Conservation (phyloP, 78 protist genomes). For the Chrysochromulina parva region DNA sequence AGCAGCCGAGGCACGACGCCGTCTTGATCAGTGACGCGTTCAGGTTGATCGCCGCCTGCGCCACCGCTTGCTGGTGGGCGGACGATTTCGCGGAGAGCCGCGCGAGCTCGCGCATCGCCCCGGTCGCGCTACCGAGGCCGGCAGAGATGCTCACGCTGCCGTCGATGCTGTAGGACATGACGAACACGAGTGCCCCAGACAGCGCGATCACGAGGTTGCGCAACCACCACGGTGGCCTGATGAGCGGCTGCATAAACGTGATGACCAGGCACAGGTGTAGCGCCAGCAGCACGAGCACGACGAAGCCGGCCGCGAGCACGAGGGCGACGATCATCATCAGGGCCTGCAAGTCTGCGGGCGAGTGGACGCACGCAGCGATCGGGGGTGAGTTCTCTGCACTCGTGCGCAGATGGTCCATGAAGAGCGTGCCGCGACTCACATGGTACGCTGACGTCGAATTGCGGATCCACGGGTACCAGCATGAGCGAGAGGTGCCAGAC, state of each 20-base stretch:
- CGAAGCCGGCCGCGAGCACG: background rate
- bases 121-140: too few species aligned
- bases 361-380: too few species aligned
- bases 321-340: background rate
- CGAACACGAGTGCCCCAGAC: background rate
- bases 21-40: too few species aligned
- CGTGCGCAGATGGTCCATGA: too few species aligned
- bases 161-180: background rate
- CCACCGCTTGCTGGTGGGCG: background rate
- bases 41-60: background rate
- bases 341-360: background rate
- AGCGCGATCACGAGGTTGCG: background rate
- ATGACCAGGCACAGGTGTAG: background rate
- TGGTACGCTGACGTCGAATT: too few species aligned
- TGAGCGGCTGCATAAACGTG: background rate
- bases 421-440: too few species aligned
- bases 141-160: too few species aligned
- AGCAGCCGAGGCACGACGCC: too few species aligned
- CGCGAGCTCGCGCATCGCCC: too few species aligned
- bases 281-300: background rate
- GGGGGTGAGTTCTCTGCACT: too few species aligned
- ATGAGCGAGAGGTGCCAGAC: too few species aligned
- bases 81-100: background rate
- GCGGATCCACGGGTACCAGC: too few species aligned
- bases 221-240: background rate